Base-by-base conservation (phyloP, 441 rosid genomes). In the Adansonia rubrostipa region DNA sequence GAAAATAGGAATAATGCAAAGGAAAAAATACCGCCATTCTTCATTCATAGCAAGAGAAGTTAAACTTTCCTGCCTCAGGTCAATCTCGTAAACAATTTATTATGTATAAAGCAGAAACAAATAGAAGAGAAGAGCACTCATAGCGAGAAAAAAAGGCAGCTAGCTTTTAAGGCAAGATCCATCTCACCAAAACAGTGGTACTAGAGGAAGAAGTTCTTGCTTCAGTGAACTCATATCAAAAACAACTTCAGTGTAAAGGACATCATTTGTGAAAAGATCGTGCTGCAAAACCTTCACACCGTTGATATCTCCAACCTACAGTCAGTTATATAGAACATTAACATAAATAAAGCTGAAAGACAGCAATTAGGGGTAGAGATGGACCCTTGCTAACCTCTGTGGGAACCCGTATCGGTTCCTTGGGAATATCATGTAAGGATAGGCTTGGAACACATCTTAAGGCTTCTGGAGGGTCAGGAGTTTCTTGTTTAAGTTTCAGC, bases 401-500 rank as follows among this genome's bases (percentile, higher is more conserved):
- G 54, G 98, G 99, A 73, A 92, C 85, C 78, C 17, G 79, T 40
- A 77, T 91, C 76, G 96, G 95, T 88, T 92, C 92, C 85, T 89
- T 95, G 44, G 99, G 94, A 84, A 95, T 95, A 86, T 95, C 98
- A 64, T 69, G 63, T 53, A 96, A 85, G 56, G 86, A 89, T 33
- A 96, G 92, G 87, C 94, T 79, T 47, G 98, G 99, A 77, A 96
- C 95, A 72, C 87, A 73, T 87, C 77, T 90, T 76, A 93, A 80
- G 72, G 97, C 97, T 87, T 93, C 95, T 28, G 95, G 95, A 80
- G 98, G 88, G 53, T 95, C 97, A 73, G 98, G 99, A 80, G 97
- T 93, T 87, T 93, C 98, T 85, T 93, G 98, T 85, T 88, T 93
- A 85, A 91, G 78, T 77, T 88, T 89, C 80, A 92, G 88, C 83